A percentile compares a stretch with the other conserved stretches of the same genome.
Conservation (phyloP, 495 filamentous ascomycete species). For the Amniculicola lignicola region DNA sequence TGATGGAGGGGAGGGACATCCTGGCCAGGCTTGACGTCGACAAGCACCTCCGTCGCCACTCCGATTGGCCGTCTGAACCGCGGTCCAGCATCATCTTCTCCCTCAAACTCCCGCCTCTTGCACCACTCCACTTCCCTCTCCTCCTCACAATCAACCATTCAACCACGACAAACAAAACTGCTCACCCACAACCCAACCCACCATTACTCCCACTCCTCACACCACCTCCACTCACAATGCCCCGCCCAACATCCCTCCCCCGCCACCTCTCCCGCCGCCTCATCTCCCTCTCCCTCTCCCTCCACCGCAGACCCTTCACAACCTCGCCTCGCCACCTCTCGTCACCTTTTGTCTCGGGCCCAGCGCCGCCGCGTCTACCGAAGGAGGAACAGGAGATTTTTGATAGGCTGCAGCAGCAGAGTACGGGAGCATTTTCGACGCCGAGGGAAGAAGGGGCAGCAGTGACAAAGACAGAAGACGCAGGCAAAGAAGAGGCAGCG, state of each 20-base stretch:
- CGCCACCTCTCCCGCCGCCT: constrained; percentile 24
- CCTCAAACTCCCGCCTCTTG: background rate
- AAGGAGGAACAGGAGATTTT: constrained; percentile 89
- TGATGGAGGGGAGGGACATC: too few relatives aligned
- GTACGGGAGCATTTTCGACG: constrained; percentile 72
- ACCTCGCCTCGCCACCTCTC: constrained; percentile 24
- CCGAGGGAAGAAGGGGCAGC: too few relatives aligned
- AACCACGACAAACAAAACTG: background rate
- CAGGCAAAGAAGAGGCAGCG: too few relatives aligned
- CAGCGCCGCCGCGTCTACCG: constrained; percentile 79
- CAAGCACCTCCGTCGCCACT: constrained; percentile 25
- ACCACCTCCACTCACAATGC: constrained; percentile 17
- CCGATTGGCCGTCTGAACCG: constrained; percentile 29
- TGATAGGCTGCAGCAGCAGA: constrained; percentile 73
- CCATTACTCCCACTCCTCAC: too few relatives aligned
- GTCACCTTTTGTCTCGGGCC: constrained; percentile 46
- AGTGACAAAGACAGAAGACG: too few relatives aligned
- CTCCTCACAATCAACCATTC: background rate
- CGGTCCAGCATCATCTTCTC: constrained; percentile 1
- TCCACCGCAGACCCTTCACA: constrained; percentile 34
- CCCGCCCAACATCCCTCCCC: constrained; percentile 6
- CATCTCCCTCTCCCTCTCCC: background rate
- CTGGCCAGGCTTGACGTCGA: too few relatives aligned
- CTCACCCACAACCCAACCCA: background rate
- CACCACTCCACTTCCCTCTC: background rate